Percentiles rank a stretch among this genome's conserved stretches.
Conservation (phyloP, 495 filamentous ascomycete genomes). For the Rostrohypoxylon terebratum region DNA sequence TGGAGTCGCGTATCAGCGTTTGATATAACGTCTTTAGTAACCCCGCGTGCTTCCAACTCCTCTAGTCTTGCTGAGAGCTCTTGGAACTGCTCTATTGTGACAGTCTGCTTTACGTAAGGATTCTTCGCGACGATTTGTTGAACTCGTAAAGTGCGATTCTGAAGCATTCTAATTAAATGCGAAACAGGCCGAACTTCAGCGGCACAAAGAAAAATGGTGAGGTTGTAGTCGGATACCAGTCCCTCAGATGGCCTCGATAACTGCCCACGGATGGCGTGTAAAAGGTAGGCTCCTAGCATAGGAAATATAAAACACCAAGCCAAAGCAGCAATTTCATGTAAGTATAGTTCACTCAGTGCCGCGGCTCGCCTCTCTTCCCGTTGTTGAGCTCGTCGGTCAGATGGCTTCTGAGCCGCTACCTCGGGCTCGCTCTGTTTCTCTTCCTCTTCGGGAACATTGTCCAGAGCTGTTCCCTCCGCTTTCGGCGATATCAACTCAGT, state of each 20-base stretch:
- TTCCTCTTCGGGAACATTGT: slow-evolving; percentile 58
- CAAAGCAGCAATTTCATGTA: slow-evolving; percentile 79
- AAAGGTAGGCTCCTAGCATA: slow-evolving; percentile 77
- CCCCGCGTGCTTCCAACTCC: slow-evolving; percentile 73
- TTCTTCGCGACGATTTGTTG: slow-evolving; percentile 76
- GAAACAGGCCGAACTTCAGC: slow-evolving; percentile 84
- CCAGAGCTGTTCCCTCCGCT: slow-evolving; percentile 41
- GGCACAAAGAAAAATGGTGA: slow-evolving; percentile 92
- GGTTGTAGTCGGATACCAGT: slow-evolving; percentile 88
- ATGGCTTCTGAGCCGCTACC: neutral
- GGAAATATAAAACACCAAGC: slow-evolving; percentile 83
- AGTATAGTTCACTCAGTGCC: slow-evolving; percentile 73
- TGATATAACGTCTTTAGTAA: slow-evolving; percentile 47
- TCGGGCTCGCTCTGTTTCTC: slow-evolving; percentile 35
- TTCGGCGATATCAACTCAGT: slow-evolving; percentile 51
- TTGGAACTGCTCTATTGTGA: slow-evolving; percentile 60
- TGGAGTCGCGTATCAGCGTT: slow-evolving; percentile 41
- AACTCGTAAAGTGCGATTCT: slow-evolving; percentile 82
- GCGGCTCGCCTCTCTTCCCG: slow-evolving; percentile 44
- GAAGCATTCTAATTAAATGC: slow-evolving; percentile 83
- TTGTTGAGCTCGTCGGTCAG: slow-evolving; percentile 38
- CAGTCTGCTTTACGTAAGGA: slow-evolving; percentile 56
- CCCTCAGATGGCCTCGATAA: slow-evolving; percentile 87
- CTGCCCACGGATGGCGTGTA: slow-evolving; percentile 78
- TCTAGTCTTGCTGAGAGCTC: slow-evolving; percentile 74